These are phyloP conservation scores for Cystobasidium slooffiae DNA, from an alignment of 1,284 basidiomycete species.

Conservation along the genomic window DNA sequence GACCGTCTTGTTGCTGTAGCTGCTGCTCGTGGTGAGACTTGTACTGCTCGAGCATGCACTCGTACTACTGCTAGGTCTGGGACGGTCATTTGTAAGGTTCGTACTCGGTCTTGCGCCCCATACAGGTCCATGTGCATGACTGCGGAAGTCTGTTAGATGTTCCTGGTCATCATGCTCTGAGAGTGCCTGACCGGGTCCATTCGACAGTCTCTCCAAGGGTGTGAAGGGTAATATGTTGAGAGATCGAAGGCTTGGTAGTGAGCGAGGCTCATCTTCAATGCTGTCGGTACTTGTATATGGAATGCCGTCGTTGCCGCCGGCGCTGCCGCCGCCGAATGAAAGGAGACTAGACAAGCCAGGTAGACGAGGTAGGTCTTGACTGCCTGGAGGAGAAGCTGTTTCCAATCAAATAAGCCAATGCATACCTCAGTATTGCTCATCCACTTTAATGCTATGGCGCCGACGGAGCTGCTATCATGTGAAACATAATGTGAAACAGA, in stretches of 20 bases:
- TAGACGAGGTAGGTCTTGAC: neutral
- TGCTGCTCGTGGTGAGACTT: slow-evolving; percentile 12
- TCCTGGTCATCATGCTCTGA: too few species aligned
- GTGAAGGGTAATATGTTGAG: slow-evolving; percentile 8
- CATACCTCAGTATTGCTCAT: too few species aligned
- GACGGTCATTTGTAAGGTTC: neutral
- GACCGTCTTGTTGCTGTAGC: neutral
- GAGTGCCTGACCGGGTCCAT: too few species aligned
- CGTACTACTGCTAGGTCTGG: slow-evolving; percentile 7
- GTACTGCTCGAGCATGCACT: slow-evolving; percentile 2
- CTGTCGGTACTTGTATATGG: neutral
- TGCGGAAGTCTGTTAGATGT: neutral
- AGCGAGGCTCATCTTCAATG: neutral
- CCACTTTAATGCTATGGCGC: too few species aligned
- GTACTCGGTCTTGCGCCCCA: neutral
- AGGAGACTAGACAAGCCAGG: neutral
- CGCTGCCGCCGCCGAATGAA: too few species aligned
- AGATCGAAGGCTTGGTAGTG: neutral
- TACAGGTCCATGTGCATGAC: neutral
- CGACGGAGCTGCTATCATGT: too few species aligned
- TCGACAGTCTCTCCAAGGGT: too few species aligned
- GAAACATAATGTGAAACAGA: too few species aligned
- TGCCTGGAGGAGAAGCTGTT: too few species aligned
- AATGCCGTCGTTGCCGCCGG: neutral
- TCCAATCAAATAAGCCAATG: too few species aligned